A percentile compares a stretch with the other conserved stretches of the same genome.
Evolutionary conservation across 2,329 filamentous ascomycete genomes (phyloP).

Genomic region (Hypocrella siamensis): DNA sequence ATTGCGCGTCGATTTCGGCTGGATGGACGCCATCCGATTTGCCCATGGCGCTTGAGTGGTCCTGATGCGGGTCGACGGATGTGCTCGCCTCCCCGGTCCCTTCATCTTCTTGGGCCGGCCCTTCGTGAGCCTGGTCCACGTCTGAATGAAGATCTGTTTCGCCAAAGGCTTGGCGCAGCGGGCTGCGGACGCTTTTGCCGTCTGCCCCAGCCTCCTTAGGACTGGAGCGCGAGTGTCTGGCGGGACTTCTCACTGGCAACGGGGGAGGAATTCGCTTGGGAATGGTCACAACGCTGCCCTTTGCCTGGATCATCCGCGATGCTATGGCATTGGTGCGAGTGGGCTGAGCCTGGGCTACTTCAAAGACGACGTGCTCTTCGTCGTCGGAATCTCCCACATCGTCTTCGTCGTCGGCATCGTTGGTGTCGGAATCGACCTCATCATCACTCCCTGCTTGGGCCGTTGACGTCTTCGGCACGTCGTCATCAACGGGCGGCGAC

Average conservation of each 20-base stretch:
- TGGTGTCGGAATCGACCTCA: slow-evolving; percentile 10
- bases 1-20: too few species aligned
- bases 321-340: slow-evolving; percentile 39
- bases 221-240: slow-evolving; percentile 37
- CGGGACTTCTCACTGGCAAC: slow-evolving; percentile 62
- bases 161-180: slow-evolving; percentile 32
- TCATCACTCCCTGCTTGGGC: slow-evolving; percentile 9
- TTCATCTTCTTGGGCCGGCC: not conserved
- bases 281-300: slow-evolving; percentile 72
- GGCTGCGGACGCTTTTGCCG: slow-evolving; percentile 33
- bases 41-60: not conserved
- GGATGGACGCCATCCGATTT: too few species aligned
- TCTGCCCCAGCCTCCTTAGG: slow-evolving; percentile 44
- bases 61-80: not conserved
- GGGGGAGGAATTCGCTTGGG: slow-evolving; percentile 65
- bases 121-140: slow-evolving; percentile 7
- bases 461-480: slow-evolving; percentile 11
- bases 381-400: slow-evolving; percentile 34
- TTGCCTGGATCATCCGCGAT: slow-evolving; percentile 52
- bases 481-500: slow-evolving; percentile 3
- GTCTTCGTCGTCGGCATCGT: slow-evolving; percentile 24
- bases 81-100: slow-evolving; percentile 1
- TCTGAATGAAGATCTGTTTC: slow-evolving; percentile 14
- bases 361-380: slow-evolving; percentile 51
- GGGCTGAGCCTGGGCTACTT: slow-evolving; percentile 44